These are phyloP conservation scores for Ophiorrhiza pumila DNA, from an alignment of 257 asterid genomes.

Conservation along the genomic window DNA sequence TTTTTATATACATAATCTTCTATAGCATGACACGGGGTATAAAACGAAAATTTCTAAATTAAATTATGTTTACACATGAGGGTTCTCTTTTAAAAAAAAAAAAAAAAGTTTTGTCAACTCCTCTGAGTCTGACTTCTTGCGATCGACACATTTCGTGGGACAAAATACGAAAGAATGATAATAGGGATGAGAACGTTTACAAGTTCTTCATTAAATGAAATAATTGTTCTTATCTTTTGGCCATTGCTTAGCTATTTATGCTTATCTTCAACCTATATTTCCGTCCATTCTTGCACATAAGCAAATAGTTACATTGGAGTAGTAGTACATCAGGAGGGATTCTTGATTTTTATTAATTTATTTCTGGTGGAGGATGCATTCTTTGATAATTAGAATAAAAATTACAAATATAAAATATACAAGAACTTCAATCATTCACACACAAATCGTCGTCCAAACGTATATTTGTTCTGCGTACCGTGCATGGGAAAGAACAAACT, in stretches of 20 bases:
- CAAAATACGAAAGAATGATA: not conserved
- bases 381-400: too few species aligned
- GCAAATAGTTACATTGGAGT: too few species aligned
- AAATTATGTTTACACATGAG: not conserved
- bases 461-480: too few species aligned
- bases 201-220: not conserved
- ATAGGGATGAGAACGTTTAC: not conserved
- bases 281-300: too few species aligned
- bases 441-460: too few species aligned
- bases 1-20: not conserved
- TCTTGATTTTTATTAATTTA: too few species aligned
- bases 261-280: slow-evolving; percentile 1
- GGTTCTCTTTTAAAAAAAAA: not conserved
- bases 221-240: not conserved
- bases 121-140: not conserved
- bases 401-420: too few species aligned
- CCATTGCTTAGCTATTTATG: slow-evolving; percentile 2
- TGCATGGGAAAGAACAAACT: too few species aligned
- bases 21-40: not conserved
- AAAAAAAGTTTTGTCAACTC: not conserved
- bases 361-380: too few species aligned
- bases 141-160: not conserved
- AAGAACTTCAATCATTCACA: too few species aligned
- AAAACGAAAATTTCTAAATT: not conserved
- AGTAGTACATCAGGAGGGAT: too few species aligned